These are phyloP conservation scores for Amoebophrya sp. DNA, from an alignment of 169 alveolate genomes.

Conservation along the genomic window DNA sequence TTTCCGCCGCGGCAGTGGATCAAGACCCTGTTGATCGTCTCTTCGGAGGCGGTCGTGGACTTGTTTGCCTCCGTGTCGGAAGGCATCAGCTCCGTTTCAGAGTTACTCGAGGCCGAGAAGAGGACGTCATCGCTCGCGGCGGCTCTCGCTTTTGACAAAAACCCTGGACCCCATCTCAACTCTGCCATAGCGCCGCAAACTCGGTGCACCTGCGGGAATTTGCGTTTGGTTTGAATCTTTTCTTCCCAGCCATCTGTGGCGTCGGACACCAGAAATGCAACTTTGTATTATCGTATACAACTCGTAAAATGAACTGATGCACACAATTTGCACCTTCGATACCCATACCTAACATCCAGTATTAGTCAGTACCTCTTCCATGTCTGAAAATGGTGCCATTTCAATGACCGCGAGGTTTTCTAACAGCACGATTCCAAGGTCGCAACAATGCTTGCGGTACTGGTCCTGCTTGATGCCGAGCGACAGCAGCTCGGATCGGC, in stretches of 20 bases:
- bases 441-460: background rate
- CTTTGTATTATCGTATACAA: too few species aligned
- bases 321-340: too few species aligned
- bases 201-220: too few species aligned
- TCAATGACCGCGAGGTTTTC: background rate
- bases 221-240: too few species aligned
- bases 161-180: background rate
- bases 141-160: too few species aligned
- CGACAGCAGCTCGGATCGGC: background rate
- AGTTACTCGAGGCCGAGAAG: too few species aligned
- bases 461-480: background rate
- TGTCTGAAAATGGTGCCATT: background rate
- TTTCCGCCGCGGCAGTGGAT: background rate
- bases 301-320: too few species aligned
- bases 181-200: background rate
- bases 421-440: background rate
- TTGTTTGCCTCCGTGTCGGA: background rate
- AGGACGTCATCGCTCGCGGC: too few species aligned
- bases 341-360: too few species aligned
- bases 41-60: background rate
- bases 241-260: too few species aligned
- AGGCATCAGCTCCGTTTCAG: background rate
- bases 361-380: background rate
- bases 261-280: too few species aligned
- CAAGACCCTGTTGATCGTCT: background rate